These are phyloP conservation scores for Echeveria elegans DNA, from an alignment of 164 flowering plant genomes.

Conservation along the genomic window DNA sequence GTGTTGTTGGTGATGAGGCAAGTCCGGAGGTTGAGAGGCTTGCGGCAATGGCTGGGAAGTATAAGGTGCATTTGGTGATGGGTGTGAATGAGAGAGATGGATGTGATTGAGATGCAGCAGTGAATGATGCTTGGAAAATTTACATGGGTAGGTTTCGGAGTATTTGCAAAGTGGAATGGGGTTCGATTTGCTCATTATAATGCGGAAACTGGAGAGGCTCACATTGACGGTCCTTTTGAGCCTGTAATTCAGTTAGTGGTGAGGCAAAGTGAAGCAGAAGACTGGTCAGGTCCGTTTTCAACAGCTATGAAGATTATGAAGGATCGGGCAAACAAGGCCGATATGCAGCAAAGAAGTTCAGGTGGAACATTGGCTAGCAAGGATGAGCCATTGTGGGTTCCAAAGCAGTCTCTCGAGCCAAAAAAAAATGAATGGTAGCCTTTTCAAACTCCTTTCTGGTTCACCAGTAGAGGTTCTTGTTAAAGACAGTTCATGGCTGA, in stretches of 20 bases:
- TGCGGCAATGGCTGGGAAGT: slow-evolving; percentile 91
- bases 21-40: slow-evolving; percentile 90
- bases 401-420: slow-evolving; percentile 18
- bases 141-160: slow-evolving; percentile 20
- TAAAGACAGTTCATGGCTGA: slow-evolving; percentile 64
- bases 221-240: slow-evolving; percentile 11
- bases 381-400: slow-evolving; percentile 37
- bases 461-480: slow-evolving; percentile 65
- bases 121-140: background rate
- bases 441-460: slow-evolving; percentile 42
- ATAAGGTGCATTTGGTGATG: slow-evolving; percentile 76
- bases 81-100: slow-evolving; percentile 93
- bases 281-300: slow-evolving; percentile 96
- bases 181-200: slow-evolving; percentile 44
- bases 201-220: slow-evolving; percentile 14
- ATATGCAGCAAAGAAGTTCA: slow-evolving; percentile 9
- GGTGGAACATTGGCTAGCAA: slow-evolving; percentile 8
- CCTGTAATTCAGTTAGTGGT: slow-evolving; percentile 16
- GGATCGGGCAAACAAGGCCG: slow-evolving; percentile 32
- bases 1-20: slow-evolving; percentile 88
- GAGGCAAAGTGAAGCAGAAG: slow-evolving; percentile 33
- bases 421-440: slow-evolving; percentile 36
- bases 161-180: slow-evolving; percentile 37
- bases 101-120: slow-evolving; percentile 15
- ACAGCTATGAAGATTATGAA: slow-evolving; percentile 74